A percentile compares a stretch with the other conserved stretches of the same genome.
phyloP scores from a whole-genome alignment of 1,284 basidiomycete genomes.

The Ceratobasidium sp. region DNA sequence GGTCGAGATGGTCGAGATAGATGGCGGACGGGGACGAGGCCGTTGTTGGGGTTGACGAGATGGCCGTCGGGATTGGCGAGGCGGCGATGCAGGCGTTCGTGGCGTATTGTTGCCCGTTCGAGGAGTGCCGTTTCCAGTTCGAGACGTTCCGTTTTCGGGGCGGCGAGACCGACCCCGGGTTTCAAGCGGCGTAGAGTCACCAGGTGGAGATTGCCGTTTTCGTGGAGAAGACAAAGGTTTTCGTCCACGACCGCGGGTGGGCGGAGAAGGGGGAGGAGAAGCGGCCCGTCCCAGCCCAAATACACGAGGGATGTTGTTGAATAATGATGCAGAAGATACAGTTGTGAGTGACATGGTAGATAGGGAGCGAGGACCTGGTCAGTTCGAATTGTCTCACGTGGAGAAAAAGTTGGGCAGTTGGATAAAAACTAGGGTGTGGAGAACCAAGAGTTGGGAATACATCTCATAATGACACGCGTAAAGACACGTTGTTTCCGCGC shows the following conservation, averaged over 20 bases:
- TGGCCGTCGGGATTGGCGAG: background rate
- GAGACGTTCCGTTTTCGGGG: constrained; percentile 7
- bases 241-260: background rate
- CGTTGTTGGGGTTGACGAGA: background rate
- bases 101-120: background rate
- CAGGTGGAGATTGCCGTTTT: background rate
- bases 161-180: background rate
- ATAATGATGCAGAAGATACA: constrained; percentile 26
- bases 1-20: constrained; percentile 10
- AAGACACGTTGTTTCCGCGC: constrained; percentile 18
- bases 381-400: constrained; percentile 8
- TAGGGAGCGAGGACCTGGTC: constrained; percentile 7
- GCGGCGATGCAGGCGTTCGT: background rate
- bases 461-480: background rate
- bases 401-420: background rate
- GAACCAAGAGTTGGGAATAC: background rate
- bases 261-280: constrained; percentile 18
- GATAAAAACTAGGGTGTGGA: background rate
- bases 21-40: background rate
- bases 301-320: constrained; percentile 19
- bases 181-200: background rate
- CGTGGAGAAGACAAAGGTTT: background rate
- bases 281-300: constrained; percentile 23
- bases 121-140: background rate
- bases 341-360: constrained; percentile 32